Evolutionary conservation across 495 filamentous ascomycete species (phyloP).

Genomic region (Pseudomonodictys pantanalensis): DNA sequence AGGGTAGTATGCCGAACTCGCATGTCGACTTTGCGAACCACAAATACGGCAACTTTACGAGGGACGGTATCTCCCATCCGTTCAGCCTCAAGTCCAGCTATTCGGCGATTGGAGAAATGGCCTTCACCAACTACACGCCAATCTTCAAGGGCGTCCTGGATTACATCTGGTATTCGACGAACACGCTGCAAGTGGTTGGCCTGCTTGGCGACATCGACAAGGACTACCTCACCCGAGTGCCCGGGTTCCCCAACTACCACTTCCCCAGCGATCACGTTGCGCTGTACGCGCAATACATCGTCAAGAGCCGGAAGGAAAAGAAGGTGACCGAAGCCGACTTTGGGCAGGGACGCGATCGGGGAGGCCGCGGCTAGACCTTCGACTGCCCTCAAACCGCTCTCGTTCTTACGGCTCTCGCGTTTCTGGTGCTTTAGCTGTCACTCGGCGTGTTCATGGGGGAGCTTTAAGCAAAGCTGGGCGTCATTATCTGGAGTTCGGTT

Average conservation of each 20-base stretch:
- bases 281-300: conserved; percentile 84
- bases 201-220: conserved; percentile 88
- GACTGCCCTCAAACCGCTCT: neutral
- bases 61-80: conserved; percentile 86
- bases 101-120: conserved; percentile 69
- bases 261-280: conserved; percentile 97
- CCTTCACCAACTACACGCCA: conserved; percentile 95
- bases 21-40: conserved; percentile 73
- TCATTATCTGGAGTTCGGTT: conserved; percentile 3
- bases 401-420: neutral
- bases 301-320: conserved; percentile 83
- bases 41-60: conserved; percentile 86
- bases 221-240: conserved; percentile 83
- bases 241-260: conserved; percentile 95
- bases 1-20: conserved; percentile 65
- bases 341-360: conserved; percentile 41
- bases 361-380: neutral
- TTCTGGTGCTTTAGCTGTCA: conserved; percentile 15
- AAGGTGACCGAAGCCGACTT: conserved; percentile 67
- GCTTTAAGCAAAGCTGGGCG: neutral
- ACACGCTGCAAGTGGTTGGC: conserved; percentile 79
- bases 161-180: conserved; percentile 96
- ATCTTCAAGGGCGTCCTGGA: conserved; percentile 87
- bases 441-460: conserved; percentile 20
- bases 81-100: conserved; percentile 93